These are phyloP conservation scores for Pseudogymnoascus sp. DNA, from an alignment of 2,329 filamentous ascomycete genomes.

Conservation along the genomic window DNA sequence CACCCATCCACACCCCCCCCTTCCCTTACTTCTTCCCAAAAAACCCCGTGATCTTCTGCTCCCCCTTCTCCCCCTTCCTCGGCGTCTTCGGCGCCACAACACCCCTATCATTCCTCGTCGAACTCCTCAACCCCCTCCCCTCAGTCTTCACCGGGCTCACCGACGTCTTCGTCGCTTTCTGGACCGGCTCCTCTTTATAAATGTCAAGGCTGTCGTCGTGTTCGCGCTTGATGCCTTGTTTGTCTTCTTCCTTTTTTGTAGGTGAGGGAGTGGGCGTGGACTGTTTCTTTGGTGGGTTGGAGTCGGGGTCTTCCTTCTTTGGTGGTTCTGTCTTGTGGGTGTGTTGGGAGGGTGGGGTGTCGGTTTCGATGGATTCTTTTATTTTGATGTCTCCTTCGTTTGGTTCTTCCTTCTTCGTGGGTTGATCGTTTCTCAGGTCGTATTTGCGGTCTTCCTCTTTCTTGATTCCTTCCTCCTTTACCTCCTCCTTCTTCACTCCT, in stretches of 20 bases:
- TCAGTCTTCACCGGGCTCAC: constrained; percentile 20
- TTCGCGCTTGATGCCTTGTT: constrained; percentile 25
- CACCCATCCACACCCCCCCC: not conserved
- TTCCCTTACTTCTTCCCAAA: constrained; percentile 37
- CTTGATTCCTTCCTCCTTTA: constrained; percentile 14
- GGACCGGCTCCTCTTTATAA: constrained; percentile 19
- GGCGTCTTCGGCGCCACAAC: constrained; percentile 21
- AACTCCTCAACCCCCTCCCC: constrained; percentile 24
- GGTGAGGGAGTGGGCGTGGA: too few species aligned
- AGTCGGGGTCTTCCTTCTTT: not conserved
- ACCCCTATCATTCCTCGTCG: constrained; percentile 26
- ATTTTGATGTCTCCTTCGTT: constrained; percentile 23
- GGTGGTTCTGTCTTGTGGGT: constrained; percentile 11
- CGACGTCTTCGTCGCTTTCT: constrained; percentile 22
- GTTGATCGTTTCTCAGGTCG: not conserved
- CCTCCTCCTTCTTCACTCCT: constrained; percentile 9
- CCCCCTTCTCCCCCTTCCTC: constrained; percentile 22
- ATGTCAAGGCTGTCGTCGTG: constrained; percentile 19
- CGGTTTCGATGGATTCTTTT: constrained; percentile 20
- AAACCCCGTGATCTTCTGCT: constrained; percentile 47
- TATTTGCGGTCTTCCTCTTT: constrained; percentile 1
- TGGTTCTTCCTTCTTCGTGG: not conserved
- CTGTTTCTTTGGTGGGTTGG: too few species aligned
- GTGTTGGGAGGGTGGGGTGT: constrained; percentile 23
- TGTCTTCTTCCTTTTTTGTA: constrained; percentile 15